Base-by-base conservation (phyloP, 2,329 filamentous ascomycete species). In the Gremmenia infestans region DNA sequence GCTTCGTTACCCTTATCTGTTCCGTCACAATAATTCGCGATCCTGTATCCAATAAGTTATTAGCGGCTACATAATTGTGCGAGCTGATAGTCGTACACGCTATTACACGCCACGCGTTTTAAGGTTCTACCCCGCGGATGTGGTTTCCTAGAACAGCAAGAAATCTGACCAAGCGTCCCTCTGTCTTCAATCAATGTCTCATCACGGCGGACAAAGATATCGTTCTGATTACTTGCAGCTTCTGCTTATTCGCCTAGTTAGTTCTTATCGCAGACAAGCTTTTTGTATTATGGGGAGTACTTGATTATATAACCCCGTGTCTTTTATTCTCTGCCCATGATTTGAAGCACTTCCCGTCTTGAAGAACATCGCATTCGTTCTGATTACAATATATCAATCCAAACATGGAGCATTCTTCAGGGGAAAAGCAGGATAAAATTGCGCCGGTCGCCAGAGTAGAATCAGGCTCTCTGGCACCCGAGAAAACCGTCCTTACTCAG, bases 401-500 rank as follows among this genome's bases (percentile, higher is more conserved):
- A 19, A 49, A 11, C n/a, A 60, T 58, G 57, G 53, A 57, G 32
- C 56, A 54, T 17, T 50, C 25, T 17, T 17, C 25, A 8, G 56
- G 48, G 8, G 40, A 25, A 5, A 50, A 35, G 5, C 52, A 57
- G 7, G 55, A 58, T 45, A 50, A 55, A 37, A 60, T 62, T 28
- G 43, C 55, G 45, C 52, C 58, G 4, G 39, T 53, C 7, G 9
- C 52, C n/a, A 47, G 19, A n/a, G 32, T 23, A n/a, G 52, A 56
- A 3, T 32, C 53, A 4, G 45, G 42, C 6, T 61, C 55, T 5
- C 49, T 57, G 32, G 52, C 48, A 22, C 47, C 39, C 37, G 48
- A 52, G 14, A 62, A 63, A 46, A 62, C 52, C 19, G 22, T 58
- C 4, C 53, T 63, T 11, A 60, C 57, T 7, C 23, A 54, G 46